These are phyloP conservation scores for Coemansia aciculifera DNA, from an alignment of 192 early-diverging fungal genomes.

Conservation along the genomic window DNA sequence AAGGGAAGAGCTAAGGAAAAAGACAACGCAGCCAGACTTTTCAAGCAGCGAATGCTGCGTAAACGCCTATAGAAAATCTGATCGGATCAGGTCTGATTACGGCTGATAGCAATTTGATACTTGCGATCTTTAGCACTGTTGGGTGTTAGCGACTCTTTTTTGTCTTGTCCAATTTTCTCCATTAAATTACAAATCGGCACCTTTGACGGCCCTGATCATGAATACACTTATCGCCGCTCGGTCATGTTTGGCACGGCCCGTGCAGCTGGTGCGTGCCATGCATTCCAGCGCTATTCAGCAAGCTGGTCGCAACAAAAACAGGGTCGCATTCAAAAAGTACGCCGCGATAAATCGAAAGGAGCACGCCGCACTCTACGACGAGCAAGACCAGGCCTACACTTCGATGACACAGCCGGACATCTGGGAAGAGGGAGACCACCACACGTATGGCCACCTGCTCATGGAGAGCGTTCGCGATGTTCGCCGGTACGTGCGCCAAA, in stretches of 20 bases:
- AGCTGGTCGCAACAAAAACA: slow-evolving; percentile 33
- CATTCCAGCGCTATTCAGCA: slow-evolving; percentile 30
- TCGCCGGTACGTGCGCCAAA: slow-evolving; percentile 45
- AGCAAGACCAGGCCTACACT: slow-evolving; percentile 25
- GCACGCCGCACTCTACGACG: slow-evolving; percentile 34
- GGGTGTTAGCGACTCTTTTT: neutral
- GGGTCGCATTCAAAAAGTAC: slow-evolving; percentile 15
- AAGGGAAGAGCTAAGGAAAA: neutral
- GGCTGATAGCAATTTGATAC: neutral
- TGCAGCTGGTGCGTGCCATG: slow-evolving; percentile 11
- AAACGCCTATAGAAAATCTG: neutral
- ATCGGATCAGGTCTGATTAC: neutral
- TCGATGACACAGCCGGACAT: slow-evolving; percentile 18
- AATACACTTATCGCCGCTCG: slow-evolving; percentile 13
- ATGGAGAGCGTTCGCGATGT: slow-evolving; percentile 50
- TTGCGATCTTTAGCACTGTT: neutral
- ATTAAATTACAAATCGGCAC: neutral
- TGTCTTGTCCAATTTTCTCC: neutral
- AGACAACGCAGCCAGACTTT: neutral
- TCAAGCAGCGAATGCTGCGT: neutral
- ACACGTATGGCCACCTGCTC: slow-evolving; percentile 41
- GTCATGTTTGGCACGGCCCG: slow-evolving; percentile 9
- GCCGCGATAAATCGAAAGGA: slow-evolving; percentile 32
- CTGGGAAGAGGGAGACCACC: slow-evolving; percentile 36
- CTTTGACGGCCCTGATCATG: slow-evolving; percentile 2